Base-by-base conservation (phyloP, 106 monocot species). In the Dendrobium huoshanense region DNA sequence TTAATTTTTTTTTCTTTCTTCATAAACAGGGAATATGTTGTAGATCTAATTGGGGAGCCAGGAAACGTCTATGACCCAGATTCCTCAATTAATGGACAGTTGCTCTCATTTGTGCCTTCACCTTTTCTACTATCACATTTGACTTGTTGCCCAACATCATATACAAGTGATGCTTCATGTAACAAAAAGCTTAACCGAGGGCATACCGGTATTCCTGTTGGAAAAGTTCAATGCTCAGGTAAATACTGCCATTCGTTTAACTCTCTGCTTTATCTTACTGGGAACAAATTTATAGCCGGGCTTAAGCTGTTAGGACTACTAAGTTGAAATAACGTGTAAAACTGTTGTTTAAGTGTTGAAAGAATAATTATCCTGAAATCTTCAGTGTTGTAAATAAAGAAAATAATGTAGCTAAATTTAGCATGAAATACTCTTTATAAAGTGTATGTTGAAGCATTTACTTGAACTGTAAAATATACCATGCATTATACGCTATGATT, bases 1-100 rank as follows among this genome's bases (percentile, higher is more conserved):
- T 13, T 51, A 48, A 0, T 7, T 20, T 31, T 31, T 77, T 44
- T 77, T 8, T 76, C 17, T n/a, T 73, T 15, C 42, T 74, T 61
- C 20, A 44, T 25, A 44, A 44, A 61, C 87, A 92, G 92, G 70
- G 92, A 92, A 77, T 89, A 87, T 84, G 89, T 92, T 4, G 87
- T 92, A 18, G 90, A 92, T 88, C 82, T 92, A 41, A 43, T 92
- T 73, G 82, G 88, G 42, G 82, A 88, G 49, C 92, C 92, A 33
- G 92, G 92, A 67, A 84, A 65, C 48, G 59, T 91, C 37, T 55
- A 82, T 76, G 33, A 73, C 72, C 90, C 91, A 37, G 88, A 93
- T 87, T 93, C 91, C 65, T 89, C 91, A 22, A 93, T 93, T 75
- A 93, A 93, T 67, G 85, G 91, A 4, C 78, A 86, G 16, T 88